Conservation (phyloP, 1,284 basidiomycete genomes). For the Melampsora abietis-canadensis region DNA sequence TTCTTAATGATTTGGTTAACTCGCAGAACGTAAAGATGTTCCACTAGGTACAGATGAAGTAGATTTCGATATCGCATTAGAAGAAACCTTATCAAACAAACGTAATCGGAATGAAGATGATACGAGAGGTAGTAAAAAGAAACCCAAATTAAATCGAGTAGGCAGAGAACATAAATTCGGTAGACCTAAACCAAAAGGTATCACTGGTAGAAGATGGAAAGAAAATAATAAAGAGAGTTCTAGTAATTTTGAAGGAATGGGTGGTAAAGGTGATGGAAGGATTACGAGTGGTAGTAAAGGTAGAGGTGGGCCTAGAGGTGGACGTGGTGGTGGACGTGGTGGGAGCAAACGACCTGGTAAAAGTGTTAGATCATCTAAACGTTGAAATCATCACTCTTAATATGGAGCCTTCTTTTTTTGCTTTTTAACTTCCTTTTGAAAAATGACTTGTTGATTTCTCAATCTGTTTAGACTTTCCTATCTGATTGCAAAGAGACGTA, state of each 20-base stretch:
- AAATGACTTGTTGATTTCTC: no score
- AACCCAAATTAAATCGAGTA: conserved; percentile 9
- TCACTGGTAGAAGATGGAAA: conserved; percentile 40
- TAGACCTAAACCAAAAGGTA: conserved; percentile 40
- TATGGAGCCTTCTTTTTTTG: no score
- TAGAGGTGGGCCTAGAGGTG: background rate
- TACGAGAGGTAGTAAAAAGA: conserved; percentile 15
- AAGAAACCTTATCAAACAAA: conserved; percentile 35
- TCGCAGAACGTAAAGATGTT: conserved; percentile 42
- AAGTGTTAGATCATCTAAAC: background rate
- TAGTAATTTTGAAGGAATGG: conserved; percentile 24
- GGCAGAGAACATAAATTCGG: conserved; percentile 40
- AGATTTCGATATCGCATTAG: conserved; percentile 39
- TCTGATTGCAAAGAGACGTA: no score
- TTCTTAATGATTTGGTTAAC: background rate
- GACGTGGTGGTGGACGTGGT: conserved; percentile 1
- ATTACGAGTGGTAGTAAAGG: conserved; percentile 26
- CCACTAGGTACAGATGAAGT: conserved; percentile 11
- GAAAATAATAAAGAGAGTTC: conserved; percentile 41
- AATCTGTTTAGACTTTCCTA: no score
- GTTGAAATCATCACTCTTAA: background rate
- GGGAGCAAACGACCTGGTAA: conserved; percentile 3
- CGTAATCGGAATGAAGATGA: conserved; percentile 13
- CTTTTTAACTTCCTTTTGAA: no score
- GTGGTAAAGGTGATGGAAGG: conserved; percentile 38